Base-by-base conservation (phyloP, 345 rosid species). In the Eucalyptus microcorys region DNA sequence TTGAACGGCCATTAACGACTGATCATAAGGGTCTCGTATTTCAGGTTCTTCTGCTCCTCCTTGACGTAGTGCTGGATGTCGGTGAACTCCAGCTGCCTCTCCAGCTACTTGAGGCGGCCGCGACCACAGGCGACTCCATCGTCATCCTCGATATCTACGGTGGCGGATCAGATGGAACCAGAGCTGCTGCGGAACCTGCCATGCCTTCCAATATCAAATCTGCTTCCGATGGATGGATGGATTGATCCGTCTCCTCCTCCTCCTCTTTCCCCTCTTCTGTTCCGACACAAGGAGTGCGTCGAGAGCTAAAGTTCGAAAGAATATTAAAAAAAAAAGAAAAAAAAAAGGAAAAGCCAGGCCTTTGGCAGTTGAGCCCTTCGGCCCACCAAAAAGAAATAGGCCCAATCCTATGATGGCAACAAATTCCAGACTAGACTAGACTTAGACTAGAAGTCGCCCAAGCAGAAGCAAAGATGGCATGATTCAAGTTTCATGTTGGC, bases 21-120 rank as follows among this genome's bases (percentile, higher is more conserved):
- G 45, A 8, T 43, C 45, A 43, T 43, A 43, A 43, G 45, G 45
- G 45, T 43, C 94, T 97, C 99, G 11, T 98, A 90, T 92, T 97
- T 96, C 76, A 97, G 94, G 89, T 97, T 97, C 95, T 97, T 97
- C 89, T 94, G 98, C 94, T 97, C 99, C 89, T 97, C 99, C 90
- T 97, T 97, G 61, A 97, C 98, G 86, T 97, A 97, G 93, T 97
- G 98, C 84, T 96, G 99, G 50, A 97, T 96, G 88, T 96, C 99
- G 86, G 95, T 95, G 95, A 96, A 97, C 92, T 96, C 99, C 3
- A 95, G 88, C 90, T 97, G 99, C 42, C 98, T 92, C 88, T 94
- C 95, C 4, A 96, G 95, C 7, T 97, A 94, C 89, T 97, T 97
- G 7, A 93, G 94, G 66, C 95, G 93, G 91, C 96, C 17, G 37